These are phyloP conservation scores for Phialemonium atrogriseum DNA, from an alignment of 2,329 filamentous ascomycete species.

Conservation along the genomic window DNA sequence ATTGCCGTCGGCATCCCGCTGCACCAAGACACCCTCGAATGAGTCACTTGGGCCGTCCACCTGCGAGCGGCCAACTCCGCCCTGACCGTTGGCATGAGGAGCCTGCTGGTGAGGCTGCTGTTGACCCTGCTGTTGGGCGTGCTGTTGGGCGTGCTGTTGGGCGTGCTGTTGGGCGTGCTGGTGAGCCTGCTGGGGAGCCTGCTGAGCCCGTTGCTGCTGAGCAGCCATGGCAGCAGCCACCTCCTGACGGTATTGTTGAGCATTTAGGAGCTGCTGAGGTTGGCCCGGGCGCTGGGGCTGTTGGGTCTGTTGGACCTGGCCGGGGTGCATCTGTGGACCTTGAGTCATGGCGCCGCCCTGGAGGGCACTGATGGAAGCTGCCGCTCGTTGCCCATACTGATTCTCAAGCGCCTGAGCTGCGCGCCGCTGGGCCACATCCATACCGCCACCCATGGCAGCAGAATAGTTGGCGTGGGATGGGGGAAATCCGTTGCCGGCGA, in stretches of 20 bases:
- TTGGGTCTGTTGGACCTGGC: slow-evolving; percentile 12
- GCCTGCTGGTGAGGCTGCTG: slow-evolving; percentile 20
- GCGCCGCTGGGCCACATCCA: slow-evolving; percentile 38
- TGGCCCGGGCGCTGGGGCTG: slow-evolving; percentile 7
- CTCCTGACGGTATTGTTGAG: slow-evolving; percentile 20
- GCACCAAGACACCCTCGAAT: slow-evolving; percentile 51
- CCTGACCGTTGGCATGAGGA: slow-evolving; percentile 32
- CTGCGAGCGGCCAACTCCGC: slow-evolving; percentile 43
- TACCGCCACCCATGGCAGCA: slow-evolving; percentile 17
- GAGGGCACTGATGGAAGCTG: slow-evolving; percentile 57
- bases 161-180: no score
- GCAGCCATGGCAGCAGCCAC: slow-evolving; percentile 24
- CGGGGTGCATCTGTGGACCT: slow-evolving; percentile 13
- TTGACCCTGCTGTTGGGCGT: no score
- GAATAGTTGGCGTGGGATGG: slow-evolving; percentile 24
- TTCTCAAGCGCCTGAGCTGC: slow-evolving; percentile 48
- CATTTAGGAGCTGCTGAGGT: slow-evolving; percentile 2
- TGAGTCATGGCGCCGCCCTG: slow-evolving; percentile 29
- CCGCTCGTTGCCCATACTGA: slow-evolving; percentile 56
- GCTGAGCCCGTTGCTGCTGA: slow-evolving; percentile 21
- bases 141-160: no score
- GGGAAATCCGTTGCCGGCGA: slow-evolving; percentile 30
- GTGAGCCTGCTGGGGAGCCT: slow-evolving; percentile 21
- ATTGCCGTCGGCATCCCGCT: slow-evolving; percentile 44
- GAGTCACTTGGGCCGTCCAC: slow-evolving; percentile 66